Base-by-base conservation (phyloP, 148 eudicot species). In the Amaranthus palmeri region DNA sequence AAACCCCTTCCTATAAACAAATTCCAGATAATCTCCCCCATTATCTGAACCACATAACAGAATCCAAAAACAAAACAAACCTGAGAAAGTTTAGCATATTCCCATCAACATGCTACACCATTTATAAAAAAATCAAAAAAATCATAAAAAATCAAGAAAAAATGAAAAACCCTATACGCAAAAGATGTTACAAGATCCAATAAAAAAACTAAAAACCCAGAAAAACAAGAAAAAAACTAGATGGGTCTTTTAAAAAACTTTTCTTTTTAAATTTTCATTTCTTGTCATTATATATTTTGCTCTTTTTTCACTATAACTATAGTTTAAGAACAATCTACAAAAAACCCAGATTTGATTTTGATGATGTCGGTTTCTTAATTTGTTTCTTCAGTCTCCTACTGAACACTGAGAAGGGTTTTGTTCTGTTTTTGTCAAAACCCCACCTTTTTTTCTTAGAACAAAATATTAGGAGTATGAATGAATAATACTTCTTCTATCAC, bases 281-380 rank as follows among this genome's bases (percentile, higher is more conserved):
- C 36, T 25, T 25, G 36, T 25, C 36, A 25, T 25, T 25, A 25
- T 25, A 25, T 49, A 57, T 54, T 15, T 64, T 17, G 43, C 15
- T 44, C 51, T 65, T n/a, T n/a, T 55, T 3, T 43, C 4, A 2
- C 10, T 43, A 9, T 54, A 53, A 14, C 1, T 44, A 17, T 41
- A 44, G 18, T 45, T 62, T 62, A 10, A 44, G 25, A 62, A 72
- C 8, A 15, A 25, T 25, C 36, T 25, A 25, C 36, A 25, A 25
- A 25, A 25, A 72, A 12, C 61, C 49, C 42, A 72, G 69, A 63
- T 53, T 61, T n/a, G 76, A 72, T 63, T 25, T 72, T 72, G 60
- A 52, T 64, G 68, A 51, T 62, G 42, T 72, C 52, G 17, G 18
- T 15, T 45, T 70, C 7, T 40, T 54, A 25, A 25, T 69, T 43